Base-by-base conservation (phyloP, 352 stramenopile genomes). In the Globisporangium mamillatum region DNA sequence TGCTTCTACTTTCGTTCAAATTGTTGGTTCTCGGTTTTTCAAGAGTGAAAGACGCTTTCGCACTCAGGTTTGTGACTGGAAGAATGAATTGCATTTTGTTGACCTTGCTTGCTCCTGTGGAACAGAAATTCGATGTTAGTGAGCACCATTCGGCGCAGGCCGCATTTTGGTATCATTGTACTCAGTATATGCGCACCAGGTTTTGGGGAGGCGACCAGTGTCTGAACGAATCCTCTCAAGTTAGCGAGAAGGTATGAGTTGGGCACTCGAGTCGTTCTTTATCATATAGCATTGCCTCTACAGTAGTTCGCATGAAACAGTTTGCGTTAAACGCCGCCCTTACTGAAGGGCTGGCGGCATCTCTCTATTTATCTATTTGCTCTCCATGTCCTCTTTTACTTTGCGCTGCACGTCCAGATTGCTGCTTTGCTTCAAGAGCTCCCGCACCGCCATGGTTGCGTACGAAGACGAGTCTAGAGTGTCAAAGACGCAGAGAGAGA, bases 341-440 rank as follows among this genome's bases (percentile, higher is more conserved):
- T 38, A 32, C 29, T 38, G 32, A 38, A 38, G 22, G 36, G 18
- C 2, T 60, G 36, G 55, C 46, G 29, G 25, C 29, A n/a, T 61
- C 29, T 38, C 22, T 46, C 29, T 44, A 52, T 24, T 52, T 52
- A 10, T 9, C 38, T 64, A 66, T 25, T 34, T 64, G 64, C 44
- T 63, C 64, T 71, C 66, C 34, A 61, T 48, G 10, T 68, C 61
- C 8, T 68, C 55, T 54, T 68, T 72, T 25, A 64, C 54, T 46
- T 72, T 72, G 53, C 20, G 54, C 36, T 73, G 68, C 36, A 90
- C 84, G 60, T 90, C 76, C 25, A 85, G 72, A 63, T 79, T 97
- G 80, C 75, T 98, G 75, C 74, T 97, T 72, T 90, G 87, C 76
- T 98, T 98, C 68, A 98, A 96, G n/a, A 99, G 73, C 72, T 99